These are phyloP conservation scores for Ziziphus jujuba DNA, from an alignment of 306 rosid genomes.

Conservation along the genomic window DNA sequence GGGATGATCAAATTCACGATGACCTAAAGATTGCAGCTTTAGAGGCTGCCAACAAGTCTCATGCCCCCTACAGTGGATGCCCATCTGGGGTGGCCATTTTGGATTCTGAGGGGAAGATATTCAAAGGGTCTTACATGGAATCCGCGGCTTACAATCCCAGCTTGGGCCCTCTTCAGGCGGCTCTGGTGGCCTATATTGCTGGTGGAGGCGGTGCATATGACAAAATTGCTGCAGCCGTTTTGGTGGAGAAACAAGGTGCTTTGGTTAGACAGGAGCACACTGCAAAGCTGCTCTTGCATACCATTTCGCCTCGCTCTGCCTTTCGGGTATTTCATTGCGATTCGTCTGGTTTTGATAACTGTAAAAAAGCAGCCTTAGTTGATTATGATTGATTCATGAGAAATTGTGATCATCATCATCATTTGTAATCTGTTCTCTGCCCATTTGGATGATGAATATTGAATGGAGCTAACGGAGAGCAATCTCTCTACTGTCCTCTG, in stretches of 20 bases:
- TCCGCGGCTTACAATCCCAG: slow-evolving; percentile 96
- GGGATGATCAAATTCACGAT: neutral
- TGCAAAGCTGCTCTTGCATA: slow-evolving; percentile 52
- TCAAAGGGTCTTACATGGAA: slow-evolving; percentile 71
- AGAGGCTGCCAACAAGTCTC: slow-evolving; percentile 72
- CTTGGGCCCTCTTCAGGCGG: slow-evolving; percentile 78
- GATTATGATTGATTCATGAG: neutral
- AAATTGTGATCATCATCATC: neutral
- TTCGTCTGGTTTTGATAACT: neutral
- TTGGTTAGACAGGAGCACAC: slow-evolving; percentile 60
- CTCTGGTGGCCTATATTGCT: slow-evolving; percentile 66
- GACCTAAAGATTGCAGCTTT: slow-evolving; percentile 49
- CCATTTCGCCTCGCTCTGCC: slow-evolving; percentile 50
- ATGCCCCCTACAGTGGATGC: slow-evolving; percentile 80
- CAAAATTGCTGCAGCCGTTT: slow-evolving; percentile 50
- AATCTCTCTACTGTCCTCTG: too few relatives aligned
- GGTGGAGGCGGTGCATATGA: slow-evolving; percentile 53
- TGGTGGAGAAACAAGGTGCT: slow-evolving; percentile 75
- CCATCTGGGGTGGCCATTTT: slow-evolving; percentile 78
- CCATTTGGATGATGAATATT: neutral
- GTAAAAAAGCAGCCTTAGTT: neutral
- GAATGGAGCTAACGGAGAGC: neutral
- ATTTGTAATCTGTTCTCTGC: slow-evolving; percentile 1
- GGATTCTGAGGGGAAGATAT: slow-evolving; percentile 50
- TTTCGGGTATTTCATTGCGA: slow-evolving; percentile 43